phyloP scores from a whole-genome alignment of 768 basidiomycete species.

The Termitomyces sp. region DNA sequence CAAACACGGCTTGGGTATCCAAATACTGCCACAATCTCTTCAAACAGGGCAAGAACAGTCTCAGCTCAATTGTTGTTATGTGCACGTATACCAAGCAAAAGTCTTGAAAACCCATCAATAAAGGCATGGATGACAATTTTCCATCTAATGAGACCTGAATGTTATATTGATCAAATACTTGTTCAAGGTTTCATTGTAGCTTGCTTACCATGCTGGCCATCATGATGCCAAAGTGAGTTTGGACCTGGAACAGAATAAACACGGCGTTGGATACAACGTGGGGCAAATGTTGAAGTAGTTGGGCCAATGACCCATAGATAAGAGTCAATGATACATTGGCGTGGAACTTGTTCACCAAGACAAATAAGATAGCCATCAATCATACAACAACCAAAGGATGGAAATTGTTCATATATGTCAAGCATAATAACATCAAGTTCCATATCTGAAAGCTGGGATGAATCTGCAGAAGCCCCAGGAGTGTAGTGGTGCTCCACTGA shows the following conservation, averaged over 20 bases:
- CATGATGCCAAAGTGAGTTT: conserved; percentile 29
- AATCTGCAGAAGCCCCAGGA: conserved; percentile 5
- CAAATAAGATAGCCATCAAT: conserved; percentile 21
- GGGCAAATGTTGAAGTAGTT: conserved; percentile 11
- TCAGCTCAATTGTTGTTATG: conserved; percentile 34
- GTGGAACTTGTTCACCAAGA: conserved; percentile 19
- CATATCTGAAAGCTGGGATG: conserved; percentile 13
- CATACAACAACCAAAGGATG: conserved; percentile 21
- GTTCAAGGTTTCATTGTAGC: conserved; percentile 16
- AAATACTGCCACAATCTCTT: conserved; percentile 16
- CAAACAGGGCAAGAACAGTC: conserved; percentile 33
- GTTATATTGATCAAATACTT: neutral
- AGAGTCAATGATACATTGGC: conserved; percentile 16
- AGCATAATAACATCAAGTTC: conserved; percentile 20
- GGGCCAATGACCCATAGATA: conserved; percentile 19
- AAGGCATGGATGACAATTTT: conserved; percentile 31
- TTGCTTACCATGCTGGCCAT: conserved; percentile 26
- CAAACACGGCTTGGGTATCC: conserved; percentile 28
- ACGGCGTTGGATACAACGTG: conserved; percentile 15
- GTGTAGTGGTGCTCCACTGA: conserved; percentile 1
- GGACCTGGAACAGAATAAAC: conserved; percentile 22
- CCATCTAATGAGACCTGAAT: conserved; percentile 28
- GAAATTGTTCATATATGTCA: conserved; percentile 20
- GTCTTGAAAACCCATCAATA: conserved; percentile 27
- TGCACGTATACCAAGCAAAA: conserved; percentile 24